These are phyloP conservation scores for Fraxinus quadrangulata DNA, from an alignment of 257 asterid genomes.

Conservation along the genomic window DNA sequence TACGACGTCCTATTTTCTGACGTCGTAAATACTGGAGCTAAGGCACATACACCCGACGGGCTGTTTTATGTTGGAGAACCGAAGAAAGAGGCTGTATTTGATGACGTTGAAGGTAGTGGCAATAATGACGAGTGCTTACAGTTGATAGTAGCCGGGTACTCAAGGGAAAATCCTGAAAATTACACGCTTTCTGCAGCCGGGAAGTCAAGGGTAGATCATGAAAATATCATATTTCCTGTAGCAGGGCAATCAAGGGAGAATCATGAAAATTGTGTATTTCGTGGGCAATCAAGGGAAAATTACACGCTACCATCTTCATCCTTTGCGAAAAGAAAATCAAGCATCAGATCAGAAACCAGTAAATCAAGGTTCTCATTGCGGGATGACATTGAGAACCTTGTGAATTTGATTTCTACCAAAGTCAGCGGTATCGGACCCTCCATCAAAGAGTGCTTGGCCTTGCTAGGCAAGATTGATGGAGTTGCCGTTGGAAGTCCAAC, in stretches of 20 bases:
- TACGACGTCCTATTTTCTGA: conserved; percentile 3
- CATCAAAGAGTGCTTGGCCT: neutral
- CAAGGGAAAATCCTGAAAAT: neutral
- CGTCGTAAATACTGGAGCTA: neutral
- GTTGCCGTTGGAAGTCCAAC: neutral
- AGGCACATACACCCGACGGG: neutral
- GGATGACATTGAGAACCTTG: conserved; percentile 3
- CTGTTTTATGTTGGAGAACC: neutral
- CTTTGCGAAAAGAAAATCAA: neutral
- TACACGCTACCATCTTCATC: neutral
- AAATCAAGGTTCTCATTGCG: conserved; percentile 3
- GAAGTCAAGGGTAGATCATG: neutral
- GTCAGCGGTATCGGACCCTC: neutral
- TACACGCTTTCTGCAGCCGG: neutral
- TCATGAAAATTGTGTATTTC: neutral
- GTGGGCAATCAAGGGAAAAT: neutral
- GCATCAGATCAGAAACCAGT: neutral
- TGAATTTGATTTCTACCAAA: neutral
- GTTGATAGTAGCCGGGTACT: neutral
- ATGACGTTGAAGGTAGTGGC: neutral
- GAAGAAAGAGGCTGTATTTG: neutral
- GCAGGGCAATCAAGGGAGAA: neutral
- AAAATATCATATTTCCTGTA: neutral
- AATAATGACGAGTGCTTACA: neutral
- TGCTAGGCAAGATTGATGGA: conserved; percentile 3